Conservation (phyloP, 805 yeast genomes). For the Ogataea methylovora region DNA sequence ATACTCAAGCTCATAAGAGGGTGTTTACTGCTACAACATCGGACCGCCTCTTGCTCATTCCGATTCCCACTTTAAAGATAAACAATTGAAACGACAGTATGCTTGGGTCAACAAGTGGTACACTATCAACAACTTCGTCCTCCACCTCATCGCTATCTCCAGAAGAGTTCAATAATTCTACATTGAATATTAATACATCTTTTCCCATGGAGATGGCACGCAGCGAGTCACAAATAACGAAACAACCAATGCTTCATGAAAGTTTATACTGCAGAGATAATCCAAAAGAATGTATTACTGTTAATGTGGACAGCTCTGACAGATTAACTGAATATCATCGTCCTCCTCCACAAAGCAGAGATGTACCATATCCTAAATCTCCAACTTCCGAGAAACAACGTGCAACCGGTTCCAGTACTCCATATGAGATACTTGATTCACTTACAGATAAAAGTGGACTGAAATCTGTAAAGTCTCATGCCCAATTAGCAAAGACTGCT, state of each 20-base stretch:
- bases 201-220: conserved; percentile 1
- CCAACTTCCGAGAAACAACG: neutral
- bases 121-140: neutral
- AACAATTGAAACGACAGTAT: neutral
- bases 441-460: conserved; percentile 14
- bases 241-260: conserved; percentile 22
- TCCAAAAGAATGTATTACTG: conserved; percentile 14
- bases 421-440: neutral
- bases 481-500: conserved; percentile 72
- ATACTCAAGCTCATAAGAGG: too few relatives aligned
- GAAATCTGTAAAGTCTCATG: conserved; percentile 56
- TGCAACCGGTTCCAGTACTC: too few relatives aligned
- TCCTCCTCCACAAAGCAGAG: neutral
- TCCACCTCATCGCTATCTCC: neutral
- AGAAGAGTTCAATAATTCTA: too few relatives aligned
- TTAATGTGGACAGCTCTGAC: conserved; percentile 12
- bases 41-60: too few relatives aligned
- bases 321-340: neutral
- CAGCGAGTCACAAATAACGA: conserved; percentile 14
- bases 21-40: too few relatives aligned
- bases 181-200: too few relatives aligned
- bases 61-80: too few relatives aligned
- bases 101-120: neutral
- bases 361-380: neutral
- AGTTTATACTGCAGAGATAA: conserved; percentile 18